Base-by-base conservation (phyloP, 495 filamentous ascomycete genomes). In the Bathelium albidoporum region DNA sequence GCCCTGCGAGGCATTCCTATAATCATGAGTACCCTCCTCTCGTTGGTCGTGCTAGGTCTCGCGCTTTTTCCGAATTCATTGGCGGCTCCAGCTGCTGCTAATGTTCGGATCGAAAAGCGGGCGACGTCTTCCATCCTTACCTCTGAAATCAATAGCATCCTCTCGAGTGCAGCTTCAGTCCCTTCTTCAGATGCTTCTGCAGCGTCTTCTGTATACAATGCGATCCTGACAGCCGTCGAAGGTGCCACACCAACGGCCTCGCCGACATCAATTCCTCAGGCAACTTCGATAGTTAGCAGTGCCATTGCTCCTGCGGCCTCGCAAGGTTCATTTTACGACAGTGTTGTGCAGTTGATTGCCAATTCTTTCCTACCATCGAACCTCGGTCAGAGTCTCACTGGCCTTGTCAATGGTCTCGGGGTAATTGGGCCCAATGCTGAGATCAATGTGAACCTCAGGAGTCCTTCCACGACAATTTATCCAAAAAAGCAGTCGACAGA, bases 401-500 rank as follows among this genome's bases (percentile, higher is more conserved):
- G n/a, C 5, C 59, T 53, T 53, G 36, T 67, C 12, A 36, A 63
- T 20, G 65, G 62, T 28, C 49, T 55, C 7, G 32, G 20, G 14
- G 36, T 65, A 1, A 26, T 36, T 10, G 68, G 65, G 1, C 14
- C 61, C 49, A 65, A 72, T 34, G 69, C 62, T 31, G 14, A 60
- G 11, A 59, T 11, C 7, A 72, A 72, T 31, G 34, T 58, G 59
- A 70, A 72, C 41, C 49, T 61, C 26, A 31, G 39, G n/a, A 61
- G 61, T 36, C 66, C 69, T 12, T 58, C 29, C 5, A 32, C 41
- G 2, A 5, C 69, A 4, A 69, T 76, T 52, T 77, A 74, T 61
- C 72, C 72, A 10, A 67, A 65, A 10, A 73, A 74, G 58, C 53
- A 58, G 2, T 39, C 62, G 10, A 67, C 49, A n/a, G 78, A 80